Evolutionary conservation across 78 protist genomes (phyloP), one percentile per base, ranked within the genome.

Genomic region (Cavenderia fasciculata): DNA sequence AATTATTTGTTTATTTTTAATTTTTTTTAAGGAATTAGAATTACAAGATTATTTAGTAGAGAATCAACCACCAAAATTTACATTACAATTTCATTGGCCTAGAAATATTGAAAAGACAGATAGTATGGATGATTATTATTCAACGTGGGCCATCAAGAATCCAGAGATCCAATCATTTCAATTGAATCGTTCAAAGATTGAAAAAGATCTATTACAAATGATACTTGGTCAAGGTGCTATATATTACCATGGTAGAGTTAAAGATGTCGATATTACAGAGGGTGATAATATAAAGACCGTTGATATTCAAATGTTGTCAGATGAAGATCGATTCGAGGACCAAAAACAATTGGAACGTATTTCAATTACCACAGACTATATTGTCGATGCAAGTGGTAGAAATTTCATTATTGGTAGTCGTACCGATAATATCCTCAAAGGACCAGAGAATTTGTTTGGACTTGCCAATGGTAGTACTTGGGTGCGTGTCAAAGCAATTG

Each of bases 151-250:
- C 14, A 62, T 79, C 0, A 79, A 79, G 88, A 79, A 79, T 66
- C 88, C 88, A 33, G 88, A 79, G 25, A 65, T 79, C n/a, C 88
- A 79, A 29, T 61, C 88, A 10, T 79, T 79, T 40, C 88, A 79
- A 41, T 66, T 79, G 59, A 79, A 79, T 41, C 74, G 88, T 40
- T 62, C 75, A 11, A 79, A 79, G 29, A 79, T 79, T 25, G 88
- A 79, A 33, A 66, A 59, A 27, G 88, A 79, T 40, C 38, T 79
- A 0, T 19, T 66, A 14, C 23, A 66, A 21, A 79, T 79, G 88
- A 68, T 65, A 1, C 34, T 31, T 21, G 33, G n/a, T 0, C 74
- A 65, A 52, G 88, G 88, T 27, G 63, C 56, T 6, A 43, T 23
- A 2, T 79, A 79, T 38, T 65, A 65, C 29, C 88, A 79, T 54